Percentiles rank a stretch among this genome's conserved stretches.
phyloP scores from a whole-genome alignment of 140 eudicot species.

The Oenanthe javanica region DNA sequence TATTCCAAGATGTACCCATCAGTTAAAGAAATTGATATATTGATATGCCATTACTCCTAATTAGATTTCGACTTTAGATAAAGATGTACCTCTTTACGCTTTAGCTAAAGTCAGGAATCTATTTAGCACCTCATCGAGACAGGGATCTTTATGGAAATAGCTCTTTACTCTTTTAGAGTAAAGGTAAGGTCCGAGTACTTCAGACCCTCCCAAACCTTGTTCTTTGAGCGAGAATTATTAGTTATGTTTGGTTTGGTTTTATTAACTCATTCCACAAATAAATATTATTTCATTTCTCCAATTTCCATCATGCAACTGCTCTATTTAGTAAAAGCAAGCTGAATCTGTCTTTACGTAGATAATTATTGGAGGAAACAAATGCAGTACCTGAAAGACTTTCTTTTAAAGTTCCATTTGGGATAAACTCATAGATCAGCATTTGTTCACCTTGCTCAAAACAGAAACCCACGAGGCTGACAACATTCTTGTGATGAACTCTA shows the following conservation, averaged over 20 bases:
- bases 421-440: slow-evolving; percentile 58
- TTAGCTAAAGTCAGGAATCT: background rate
- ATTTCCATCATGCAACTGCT: background rate
- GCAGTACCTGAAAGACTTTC: slow-evolving; percentile 58
- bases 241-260: too few relatives aligned
- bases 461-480: slow-evolving; percentile 70
- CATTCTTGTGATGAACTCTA: slow-evolving; percentile 78
- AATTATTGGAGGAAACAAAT: background rate
- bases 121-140: background rate
- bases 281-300: background rate
- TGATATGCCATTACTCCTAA: too few relatives aligned
- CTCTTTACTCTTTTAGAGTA: too few relatives aligned
- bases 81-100: background rate
- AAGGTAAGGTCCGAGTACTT: too few relatives aligned
- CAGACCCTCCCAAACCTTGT: too few relatives aligned
- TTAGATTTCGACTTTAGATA: too few relatives aligned
- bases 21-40: background rate
- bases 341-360: background rate
- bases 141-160: too few relatives aligned
- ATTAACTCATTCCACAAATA: background rate
- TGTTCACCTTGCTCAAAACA: slow-evolving; percentile 67
- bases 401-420: slow-evolving; percentile 55
- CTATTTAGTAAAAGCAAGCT: background rate
- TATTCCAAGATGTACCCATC: background rate
- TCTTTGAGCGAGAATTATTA: too few relatives aligned